phyloP scores from a whole-genome alignment of 2,329 filamentous ascomycete genomes.

The Nemania sp. region DNA sequence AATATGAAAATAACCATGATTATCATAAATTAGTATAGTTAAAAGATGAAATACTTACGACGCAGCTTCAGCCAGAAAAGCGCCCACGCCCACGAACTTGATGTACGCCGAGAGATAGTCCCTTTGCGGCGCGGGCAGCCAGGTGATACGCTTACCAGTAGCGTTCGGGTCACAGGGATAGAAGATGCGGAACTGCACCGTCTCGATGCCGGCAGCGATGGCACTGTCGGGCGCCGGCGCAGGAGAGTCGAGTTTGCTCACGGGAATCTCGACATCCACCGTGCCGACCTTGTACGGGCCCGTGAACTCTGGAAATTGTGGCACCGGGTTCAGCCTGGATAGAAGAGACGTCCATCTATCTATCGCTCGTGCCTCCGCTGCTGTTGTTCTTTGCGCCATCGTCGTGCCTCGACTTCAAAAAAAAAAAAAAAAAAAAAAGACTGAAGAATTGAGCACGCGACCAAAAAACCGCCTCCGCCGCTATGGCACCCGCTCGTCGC shows the following conservation, averaged over 20 bases:
- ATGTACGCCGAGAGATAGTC: conserved; percentile 76
- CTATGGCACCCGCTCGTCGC: too few species aligned
- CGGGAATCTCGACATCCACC: conserved; percentile 78
- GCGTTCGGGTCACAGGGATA: conserved; percentile 68
- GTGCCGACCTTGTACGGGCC: conserved; percentile 80
- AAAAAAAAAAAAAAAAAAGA: too few species aligned
- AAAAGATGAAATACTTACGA: conserved; percentile 57
- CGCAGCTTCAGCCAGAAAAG: conserved; percentile 59
- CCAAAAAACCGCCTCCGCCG: too few species aligned
- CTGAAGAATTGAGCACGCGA: too few species aligned
- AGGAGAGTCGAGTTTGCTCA: conserved; percentile 60
- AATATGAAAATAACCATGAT: too few species aligned
- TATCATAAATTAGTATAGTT: too few species aligned
- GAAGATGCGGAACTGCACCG: conserved; percentile 79
- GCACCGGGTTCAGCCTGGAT: conserved; percentile 67
- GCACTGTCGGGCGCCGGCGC: conserved; percentile 56
- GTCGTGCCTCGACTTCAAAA: too few species aligned
- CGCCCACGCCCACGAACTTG: conserved; percentile 70
- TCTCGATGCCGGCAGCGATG: conserved; percentile 64
- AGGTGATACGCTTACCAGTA: conserved; percentile 64
- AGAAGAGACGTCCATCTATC: conserved; percentile 51
- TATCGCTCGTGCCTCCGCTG: conserved; percentile 24
- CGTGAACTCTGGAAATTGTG: conserved; percentile 73
- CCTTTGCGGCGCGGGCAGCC: conserved; percentile 77
- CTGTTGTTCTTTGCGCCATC: conserved; percentile 34